Percentiles rank a stretch among this genome's conserved stretches.
Evolutionary conservation across 176 grass and related monocot species (phyloP).

Genomic region (Phyllostachys edulis): DNA sequence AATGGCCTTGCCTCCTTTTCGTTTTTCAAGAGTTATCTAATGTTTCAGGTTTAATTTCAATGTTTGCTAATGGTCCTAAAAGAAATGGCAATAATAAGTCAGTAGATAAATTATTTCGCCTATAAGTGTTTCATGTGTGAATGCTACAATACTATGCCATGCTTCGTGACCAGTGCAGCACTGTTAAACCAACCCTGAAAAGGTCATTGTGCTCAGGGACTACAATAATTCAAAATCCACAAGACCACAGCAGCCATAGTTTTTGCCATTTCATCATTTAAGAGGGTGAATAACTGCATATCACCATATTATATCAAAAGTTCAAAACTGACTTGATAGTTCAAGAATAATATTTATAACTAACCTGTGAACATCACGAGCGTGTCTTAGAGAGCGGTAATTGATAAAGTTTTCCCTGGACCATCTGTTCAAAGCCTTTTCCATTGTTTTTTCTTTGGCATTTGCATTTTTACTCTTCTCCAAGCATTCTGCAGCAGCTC

Average conservation of each 20-base stretch:
- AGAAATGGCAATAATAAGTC: neutral
- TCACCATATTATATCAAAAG: neutral
- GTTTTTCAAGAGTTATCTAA: neutral
- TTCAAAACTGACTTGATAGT: neutral
- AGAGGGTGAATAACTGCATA: neutral
- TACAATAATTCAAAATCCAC: neutral
- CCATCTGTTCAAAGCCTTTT: conserved; percentile 88
- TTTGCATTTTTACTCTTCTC: conserved; percentile 81
- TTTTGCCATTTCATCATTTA: neutral
- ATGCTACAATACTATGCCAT: neutral
- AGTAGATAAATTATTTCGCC: neutral
- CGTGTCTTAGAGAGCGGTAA: conserved; percentile 67
- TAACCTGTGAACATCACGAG: conserved; percentile 84
- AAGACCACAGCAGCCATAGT: neutral
- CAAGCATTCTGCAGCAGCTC: conserved; percentile 65
- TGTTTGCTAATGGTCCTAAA: neutral
- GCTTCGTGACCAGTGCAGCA: neutral
- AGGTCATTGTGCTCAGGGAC: neutral
- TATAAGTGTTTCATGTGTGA: neutral
- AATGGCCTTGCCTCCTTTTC: neutral
- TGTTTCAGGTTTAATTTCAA: neutral
- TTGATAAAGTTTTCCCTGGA: conserved; percentile 95
- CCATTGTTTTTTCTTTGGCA: conserved; percentile 78
- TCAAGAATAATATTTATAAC: neutral
- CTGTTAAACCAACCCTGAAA: neutral